Base-by-base conservation (phyloP, 2,329 filamentous ascomycete species). In the Byssothecium circinans region DNA sequence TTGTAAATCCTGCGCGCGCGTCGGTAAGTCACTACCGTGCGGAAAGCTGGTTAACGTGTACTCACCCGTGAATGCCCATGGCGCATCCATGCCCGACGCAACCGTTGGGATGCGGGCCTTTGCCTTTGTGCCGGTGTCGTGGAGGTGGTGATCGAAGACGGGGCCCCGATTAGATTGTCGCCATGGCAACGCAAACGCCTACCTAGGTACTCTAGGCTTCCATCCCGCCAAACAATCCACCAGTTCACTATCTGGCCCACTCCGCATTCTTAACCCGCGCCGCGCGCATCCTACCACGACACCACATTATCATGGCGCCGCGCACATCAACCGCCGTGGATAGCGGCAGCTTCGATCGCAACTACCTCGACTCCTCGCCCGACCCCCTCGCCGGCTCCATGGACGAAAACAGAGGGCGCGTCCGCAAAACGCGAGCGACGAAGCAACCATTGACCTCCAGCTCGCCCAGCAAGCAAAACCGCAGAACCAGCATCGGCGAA, bases 1-100 rank as follows among this genome's bases (percentile, higher is more conserved):
- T 87, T 87, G 73, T 96, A 94, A 44, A 99, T 89, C 14, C 92
- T 96, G 56, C 43, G 46, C 43, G 46, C 35, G 35, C 41, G 41
- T 71, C 34, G 68, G 55, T 12, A 45, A 11, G 2, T 12, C 18
- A 14, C 2, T 12, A 3, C 19, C 23, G 6, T 6, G 6, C 10
- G 8, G 4, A 14, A 22, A 20, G 18, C 15, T n/a, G 11, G 35
- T 25, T 18, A n/a, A 14, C 2, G 6, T 8, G n/a, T 12, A 49
- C 61, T 46, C 47, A 72, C 70, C 70, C 70, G 48, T 70, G 66
- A 33, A 74, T 74, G 20, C 71, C 71, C 71, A 73, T 73, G 37
- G 52, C 60, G 52, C 38, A 45, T 44, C 58, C 60, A 60, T 61
- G 41, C 38, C 47, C 37, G 22, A 20, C n/a, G n/a, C 23, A 25